Base-by-base conservation (phyloP, 768 basidiomycete genomes). In the Pseudohyphozyma bogoriensis region DNA sequence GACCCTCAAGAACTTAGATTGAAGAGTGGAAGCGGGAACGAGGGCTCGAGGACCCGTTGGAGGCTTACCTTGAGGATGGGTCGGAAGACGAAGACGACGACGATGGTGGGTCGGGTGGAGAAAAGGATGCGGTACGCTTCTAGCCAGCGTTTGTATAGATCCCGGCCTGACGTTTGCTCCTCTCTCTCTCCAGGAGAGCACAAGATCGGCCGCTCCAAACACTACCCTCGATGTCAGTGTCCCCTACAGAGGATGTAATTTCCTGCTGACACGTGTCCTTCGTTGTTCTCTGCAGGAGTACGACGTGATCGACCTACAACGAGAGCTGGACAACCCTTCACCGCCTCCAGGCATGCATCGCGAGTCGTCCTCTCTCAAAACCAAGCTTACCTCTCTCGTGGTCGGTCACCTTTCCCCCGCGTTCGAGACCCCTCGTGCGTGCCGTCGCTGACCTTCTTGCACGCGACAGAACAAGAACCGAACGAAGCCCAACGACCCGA, bases 241-340 rank as follows among this genome's bases (percentile, higher is more conserved):
- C n/a, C n/a, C n/a, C n/a, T n/a, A n/a, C n/a, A n/a, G n/a, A n/a
- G n/a, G n/a, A n/a, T n/a, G n/a, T n/a, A n/a, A n/a, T n/a, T n/a
- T n/a, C n/a, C n/a, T n/a, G n/a, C n/a, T n/a, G n/a, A n/a, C n/a
- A n/a, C n/a, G n/a, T 7, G 22, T 13, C 28, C 33, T 20, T 33
- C 22, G 29, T 1, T 10, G 4, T 13, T 18, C 22, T 50, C 16
- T 8, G 3, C 47, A 50, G 24, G 51, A 52, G 12, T 52, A 52
- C 51, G 51, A 52, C 26, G 51, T 52, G 24, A 39, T 52, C 36
- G 51, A 52, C 51, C 51, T 52, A 7, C 36, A 37, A 26, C 35
- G 9, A n/a, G 51, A 52, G 36, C 24, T 37, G 28, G 15, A 7
- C 2, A 49, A 16, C 20, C 32, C n/a, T n/a, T n/a, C n/a, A n/a